Evolutionary conservation across 140 eudicot species (phyloP).

Genomic region (Flaveria floridana): DNA sequence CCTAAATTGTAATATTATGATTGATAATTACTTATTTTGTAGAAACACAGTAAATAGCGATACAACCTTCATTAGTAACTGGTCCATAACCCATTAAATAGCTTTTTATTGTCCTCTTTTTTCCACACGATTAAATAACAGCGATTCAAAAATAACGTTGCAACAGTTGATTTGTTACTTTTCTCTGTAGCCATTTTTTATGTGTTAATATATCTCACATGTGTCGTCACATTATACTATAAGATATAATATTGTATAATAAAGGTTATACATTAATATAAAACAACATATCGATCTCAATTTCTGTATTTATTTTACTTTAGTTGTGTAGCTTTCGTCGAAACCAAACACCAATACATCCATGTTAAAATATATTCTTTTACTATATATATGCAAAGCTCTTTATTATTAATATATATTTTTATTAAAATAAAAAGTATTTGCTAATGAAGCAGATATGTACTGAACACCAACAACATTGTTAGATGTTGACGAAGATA

Average conservation of each 20-base stretch:
- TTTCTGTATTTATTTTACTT: not conserved
- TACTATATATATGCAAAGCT: too few relatives aligned
- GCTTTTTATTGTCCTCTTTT: not conserved
- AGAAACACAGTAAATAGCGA: not conserved
- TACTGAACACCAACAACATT: not conserved
- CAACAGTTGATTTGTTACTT: not conserved
- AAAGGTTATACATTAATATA: not conserved
- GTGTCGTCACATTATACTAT: not conserved
- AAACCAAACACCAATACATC: not conserved
- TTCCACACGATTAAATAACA: not conserved
- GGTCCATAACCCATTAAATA: slow-evolving; percentile 10
- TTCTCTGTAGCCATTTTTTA: not conserved
- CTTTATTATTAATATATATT: too few relatives aligned
- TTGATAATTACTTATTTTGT: too few relatives aligned
- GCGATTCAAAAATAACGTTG: not conserved
- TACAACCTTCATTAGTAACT: not conserved
- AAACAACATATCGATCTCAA: not conserved
- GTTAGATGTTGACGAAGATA: slow-evolving; percentile 9
- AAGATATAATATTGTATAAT: not conserved
- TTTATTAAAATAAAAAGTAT: too few relatives aligned
- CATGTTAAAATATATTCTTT: not conserved
- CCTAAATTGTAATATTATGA: not conserved
- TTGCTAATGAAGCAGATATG: not conserved
- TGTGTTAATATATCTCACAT: not conserved
- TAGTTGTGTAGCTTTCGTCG: too few relatives aligned